These are phyloP conservation scores for Daldinia eschscholtzii DNA, from an alignment of 2,329 filamentous ascomycete genomes.

Conservation along the genomic window DNA sequence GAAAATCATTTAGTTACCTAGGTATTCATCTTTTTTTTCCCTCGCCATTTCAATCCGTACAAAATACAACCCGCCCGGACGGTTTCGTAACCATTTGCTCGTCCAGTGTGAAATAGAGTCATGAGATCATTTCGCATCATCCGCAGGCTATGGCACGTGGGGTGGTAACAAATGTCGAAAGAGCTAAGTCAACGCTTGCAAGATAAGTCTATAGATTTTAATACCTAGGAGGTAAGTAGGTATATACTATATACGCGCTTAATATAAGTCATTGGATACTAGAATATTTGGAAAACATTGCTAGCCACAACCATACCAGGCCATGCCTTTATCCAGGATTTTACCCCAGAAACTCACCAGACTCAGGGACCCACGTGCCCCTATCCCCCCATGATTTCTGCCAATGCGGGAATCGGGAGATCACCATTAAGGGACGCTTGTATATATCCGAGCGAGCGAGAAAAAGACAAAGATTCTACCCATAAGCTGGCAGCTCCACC, in stretches of 20 bases:
- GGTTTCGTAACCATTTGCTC: background rate
- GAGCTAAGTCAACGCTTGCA: background rate
- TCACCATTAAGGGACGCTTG: background rate
- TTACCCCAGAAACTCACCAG: background rate
- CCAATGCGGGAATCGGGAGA: constrained; percentile 1
- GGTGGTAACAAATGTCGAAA: background rate
- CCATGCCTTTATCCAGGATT: background rate
- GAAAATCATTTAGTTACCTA: no score
- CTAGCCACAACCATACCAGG: background rate
- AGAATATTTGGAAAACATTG: background rate
- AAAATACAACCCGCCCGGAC: background rate
- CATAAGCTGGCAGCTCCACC: background rate
- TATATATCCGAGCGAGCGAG: background rate
- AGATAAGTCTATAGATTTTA: background rate
- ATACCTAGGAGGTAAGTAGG: no score
- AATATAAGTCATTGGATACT: background rate
- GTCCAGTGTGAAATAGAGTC: background rate
- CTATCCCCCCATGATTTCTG: background rate
- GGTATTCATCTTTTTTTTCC: no score
- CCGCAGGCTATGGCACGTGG: background rate
- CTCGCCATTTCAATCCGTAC: background rate
- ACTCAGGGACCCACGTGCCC: background rate
- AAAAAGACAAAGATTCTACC: background rate
- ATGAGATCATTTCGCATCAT: constrained; percentile 2
- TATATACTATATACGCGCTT: background rate